Conservation (phyloP, 495 filamentous ascomycete genomes). For the Chaetomium cochliodes region DNA sequence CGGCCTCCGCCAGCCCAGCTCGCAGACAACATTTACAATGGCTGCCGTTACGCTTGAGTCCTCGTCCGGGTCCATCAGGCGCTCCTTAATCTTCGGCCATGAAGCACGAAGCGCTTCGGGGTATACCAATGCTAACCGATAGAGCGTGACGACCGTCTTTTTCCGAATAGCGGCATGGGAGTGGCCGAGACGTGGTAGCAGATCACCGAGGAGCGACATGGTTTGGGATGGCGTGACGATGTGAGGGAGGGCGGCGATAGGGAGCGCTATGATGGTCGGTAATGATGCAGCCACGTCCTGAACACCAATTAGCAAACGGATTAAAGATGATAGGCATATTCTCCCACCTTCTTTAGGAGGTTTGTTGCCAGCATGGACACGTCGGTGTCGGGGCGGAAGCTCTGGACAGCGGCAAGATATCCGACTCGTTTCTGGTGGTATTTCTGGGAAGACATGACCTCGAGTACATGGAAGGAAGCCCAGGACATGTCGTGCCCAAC, state of each 20-base stretch:
- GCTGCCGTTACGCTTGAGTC: constrained; percentile 93
- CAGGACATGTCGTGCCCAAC: constrained; percentile 99
- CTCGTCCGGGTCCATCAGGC: constrained; percentile 84
- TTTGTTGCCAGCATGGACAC: constrained; percentile 98
- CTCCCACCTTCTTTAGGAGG: constrained; percentile 81
- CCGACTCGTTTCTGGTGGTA: constrained; percentile 93
- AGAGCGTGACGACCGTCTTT: constrained; percentile 91
- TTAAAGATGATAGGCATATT: not conserved
- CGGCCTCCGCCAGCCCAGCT: constrained; percentile 89
- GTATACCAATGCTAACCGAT: constrained; percentile 87
- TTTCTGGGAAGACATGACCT: constrained; percentile 95
- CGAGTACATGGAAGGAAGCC: constrained; percentile 96
- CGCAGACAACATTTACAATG: constrained; percentile 94
- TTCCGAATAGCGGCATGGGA: constrained; percentile 81
- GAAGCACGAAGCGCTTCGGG: constrained; percentile 87
- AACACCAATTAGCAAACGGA: constrained; percentile 19
- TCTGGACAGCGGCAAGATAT: constrained; percentile 95
- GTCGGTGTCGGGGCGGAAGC: constrained; percentile 91
- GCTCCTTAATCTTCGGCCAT: constrained; percentile 95
- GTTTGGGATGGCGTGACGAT: constrained; percentile 88
- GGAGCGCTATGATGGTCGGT: constrained; percentile 74
- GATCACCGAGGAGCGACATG: constrained; percentile 79
- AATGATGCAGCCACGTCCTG: constrained; percentile 78
- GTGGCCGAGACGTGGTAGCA: constrained; percentile 82
- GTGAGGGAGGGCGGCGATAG: constrained; percentile 83